Evolutionary conservation across 176 grass and related monocot genomes (phyloP), one percentile per base, ranked within the genome.

Genomic region (Aechmea fasciata): DNA sequence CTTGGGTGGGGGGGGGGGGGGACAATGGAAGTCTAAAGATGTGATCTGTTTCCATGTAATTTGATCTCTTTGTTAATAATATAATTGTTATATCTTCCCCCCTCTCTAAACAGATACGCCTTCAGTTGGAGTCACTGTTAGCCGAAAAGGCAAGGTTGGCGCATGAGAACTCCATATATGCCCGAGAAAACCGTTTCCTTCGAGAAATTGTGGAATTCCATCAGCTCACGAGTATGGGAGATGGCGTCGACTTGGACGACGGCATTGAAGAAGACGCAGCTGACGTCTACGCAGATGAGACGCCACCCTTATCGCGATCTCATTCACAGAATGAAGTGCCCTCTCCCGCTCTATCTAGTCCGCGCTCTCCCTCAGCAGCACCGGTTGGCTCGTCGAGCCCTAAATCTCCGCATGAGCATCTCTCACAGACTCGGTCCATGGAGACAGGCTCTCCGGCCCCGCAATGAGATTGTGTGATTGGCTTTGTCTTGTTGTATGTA

Each of bases 151-250:
- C 83, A 29, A 86, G 83, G 50, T n/a, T 90, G 41, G 87, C 83
- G 25, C 73, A 86, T 48, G 87, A 90, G 71, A 90, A 86, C 54
- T 86, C 73, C 2, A 83, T 83, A 15, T 83, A 83, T 13, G 83
- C 80, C 11, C 73, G 83, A 63, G 80, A 90, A 73, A 90, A 90
- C 28, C 80, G 83, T 19, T 83, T 90, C 54, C 71, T 86, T 18
- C 78, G 77, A 19, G 87, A 90, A 57, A 83, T 86, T 59, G 83
- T 90, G 50, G 87, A 90, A 22, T 90, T 86, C 70, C 83, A 83
- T 77, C 83, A 81, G 49, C 79, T 86, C 63, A 80, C 83, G 8
- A 41, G 33, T 41, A 48, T 57, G 19, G 70, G 81, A 1, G 64
- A 75, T 3, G 74, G 75, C 47, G 47, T 71, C 74, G 77, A 68